phyloP scores from a whole-genome alignment of 805 yeast species.

The Barnettozyma sucrosica region DNA sequence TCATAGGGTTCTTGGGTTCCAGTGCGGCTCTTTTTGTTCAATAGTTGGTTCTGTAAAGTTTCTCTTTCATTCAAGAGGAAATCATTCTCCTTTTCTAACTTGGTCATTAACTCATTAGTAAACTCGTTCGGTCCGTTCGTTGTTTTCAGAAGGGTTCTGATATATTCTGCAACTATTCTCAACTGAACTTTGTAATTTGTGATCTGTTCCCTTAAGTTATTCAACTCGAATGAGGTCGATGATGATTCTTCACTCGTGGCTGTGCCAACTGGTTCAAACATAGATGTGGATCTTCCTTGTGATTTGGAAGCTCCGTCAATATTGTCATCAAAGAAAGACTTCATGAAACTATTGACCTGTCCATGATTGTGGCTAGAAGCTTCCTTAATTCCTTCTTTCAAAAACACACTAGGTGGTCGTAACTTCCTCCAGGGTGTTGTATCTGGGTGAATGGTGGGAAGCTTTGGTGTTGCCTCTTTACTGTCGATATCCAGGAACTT shows the following conservation, averaged over 20 bases:
- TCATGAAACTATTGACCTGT: conserved; percentile 11
- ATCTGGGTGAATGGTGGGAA: conserved; percentile 31
- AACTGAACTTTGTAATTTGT: conserved; percentile 36
- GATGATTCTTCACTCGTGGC: conserved; percentile 11
- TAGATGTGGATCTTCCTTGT: conserved; percentile 16
- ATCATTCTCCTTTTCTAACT: conserved; percentile 20
- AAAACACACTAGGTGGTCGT: conserved; percentile 20
- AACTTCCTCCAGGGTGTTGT: conserved; percentile 34
- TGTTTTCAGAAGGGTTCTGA: conserved; percentile 16
- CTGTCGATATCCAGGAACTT: conserved; percentile 24
- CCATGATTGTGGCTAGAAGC: neutral
- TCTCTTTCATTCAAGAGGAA: conserved; percentile 15
- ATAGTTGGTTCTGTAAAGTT: conserved; percentile 15
- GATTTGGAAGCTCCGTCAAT: conserved; percentile 2
- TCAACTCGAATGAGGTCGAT: conserved; percentile 26
- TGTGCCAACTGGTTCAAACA: conserved; percentile 14
- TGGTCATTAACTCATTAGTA: conserved; percentile 19
- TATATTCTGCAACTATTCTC: conserved; percentile 28
- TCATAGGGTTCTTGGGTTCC: neutral
- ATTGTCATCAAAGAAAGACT: conserved; percentile 19
- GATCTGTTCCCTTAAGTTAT: conserved; percentile 35
- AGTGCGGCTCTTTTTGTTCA: conserved; percentile 7
- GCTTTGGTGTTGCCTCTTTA: conserved; percentile 23
- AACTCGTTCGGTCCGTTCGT: conserved; percentile 20
- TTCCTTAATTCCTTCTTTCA: conserved; percentile 7